These are phyloP conservation scores for Adansonia rubrostipa DNA, from an alignment of 441 rosid species.

Conservation along the genomic window DNA sequence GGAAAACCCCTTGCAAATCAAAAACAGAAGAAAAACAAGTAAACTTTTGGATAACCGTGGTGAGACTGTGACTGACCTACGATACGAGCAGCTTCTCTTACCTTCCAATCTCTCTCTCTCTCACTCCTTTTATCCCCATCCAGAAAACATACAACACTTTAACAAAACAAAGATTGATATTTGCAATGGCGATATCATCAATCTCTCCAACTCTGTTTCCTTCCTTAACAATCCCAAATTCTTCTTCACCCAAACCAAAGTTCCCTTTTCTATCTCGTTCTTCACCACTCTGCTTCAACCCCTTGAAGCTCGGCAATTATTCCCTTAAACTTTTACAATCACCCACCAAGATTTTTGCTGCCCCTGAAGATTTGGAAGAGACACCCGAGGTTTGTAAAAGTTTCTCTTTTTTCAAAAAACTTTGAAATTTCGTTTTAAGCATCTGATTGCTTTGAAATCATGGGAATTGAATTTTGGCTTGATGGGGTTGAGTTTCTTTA, in stretches of 20 bases:
- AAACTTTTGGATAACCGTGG: too few species aligned
- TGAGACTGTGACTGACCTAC: too few species aligned
- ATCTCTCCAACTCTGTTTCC: slow-evolving; percentile 48
- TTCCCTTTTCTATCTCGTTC: slow-evolving; percentile 39
- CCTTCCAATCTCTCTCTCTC: too few species aligned
- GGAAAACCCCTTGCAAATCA: too few species aligned
- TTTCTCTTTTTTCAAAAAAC: background rate
- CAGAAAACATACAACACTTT: too few species aligned
- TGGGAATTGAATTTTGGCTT: background rate
- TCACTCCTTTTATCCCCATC: too few species aligned
- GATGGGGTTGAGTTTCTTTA: background rate
- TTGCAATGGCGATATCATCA: slow-evolving; percentile 62
- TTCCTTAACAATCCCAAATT: slow-evolving; percentile 43
- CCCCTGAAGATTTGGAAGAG: slow-evolving; percentile 65
- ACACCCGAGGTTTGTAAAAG: slow-evolving; percentile 29
- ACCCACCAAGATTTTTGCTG: slow-evolving; percentile 50
- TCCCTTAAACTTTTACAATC: slow-evolving; percentile 42
- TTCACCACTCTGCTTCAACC: slow-evolving; percentile 32
- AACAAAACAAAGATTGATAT: slow-evolving; percentile 17
- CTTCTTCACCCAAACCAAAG: slow-evolving; percentile 45
- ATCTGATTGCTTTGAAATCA: slow-evolving; percentile 7
- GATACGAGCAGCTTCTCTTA: background rate
- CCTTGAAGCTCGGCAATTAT: slow-evolving; percentile 27
- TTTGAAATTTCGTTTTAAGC: background rate
- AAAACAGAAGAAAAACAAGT: too few species aligned